Evolutionary conservation across 495 filamentous ascomycete genomes (phyloP).

Genomic region (Sordaria brevicollis): DNA sequence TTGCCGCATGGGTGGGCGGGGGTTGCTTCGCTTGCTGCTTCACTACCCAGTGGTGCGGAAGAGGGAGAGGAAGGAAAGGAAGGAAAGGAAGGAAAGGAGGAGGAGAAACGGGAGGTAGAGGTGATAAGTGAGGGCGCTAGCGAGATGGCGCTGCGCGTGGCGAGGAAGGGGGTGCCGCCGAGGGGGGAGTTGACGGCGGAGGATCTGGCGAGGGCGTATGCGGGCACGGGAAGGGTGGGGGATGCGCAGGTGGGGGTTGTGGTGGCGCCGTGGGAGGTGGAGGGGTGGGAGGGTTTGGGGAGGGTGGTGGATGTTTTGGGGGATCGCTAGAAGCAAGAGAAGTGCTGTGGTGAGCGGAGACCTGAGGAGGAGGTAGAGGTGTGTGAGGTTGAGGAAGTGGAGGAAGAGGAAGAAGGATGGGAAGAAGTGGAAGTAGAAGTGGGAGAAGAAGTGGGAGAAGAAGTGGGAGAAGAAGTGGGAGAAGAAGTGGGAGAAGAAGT

Average conservation of each 20-base stretch:
- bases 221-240: slow-evolving; percentile 56
- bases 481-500: no score
- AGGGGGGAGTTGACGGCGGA: slow-evolving; percentile 53
- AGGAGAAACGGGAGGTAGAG: no score
- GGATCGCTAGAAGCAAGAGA: background rate
- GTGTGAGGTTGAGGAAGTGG: no score
- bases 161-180: slow-evolving; percentile 61
- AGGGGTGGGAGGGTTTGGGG: slow-evolving; percentile 48
- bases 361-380: background rate
- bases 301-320: slow-evolving; percentile 17
- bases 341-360: no score
- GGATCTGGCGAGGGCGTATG: slow-evolving; percentile 65
- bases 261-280: slow-evolving; percentile 65
- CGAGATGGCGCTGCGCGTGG: slow-evolving; percentile 72
- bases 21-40: slow-evolving; percentile 37
- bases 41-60: background rate
- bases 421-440: no score
- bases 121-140: slow-evolving; percentile 45
- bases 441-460: no score
- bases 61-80: slow-evolving; percentile 33
- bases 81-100: slow-evolving; percentile 34
- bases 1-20: slow-evolving; percentile 69
- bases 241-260: slow-evolving; percentile 72
- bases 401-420: no score
- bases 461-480: no score